Evolutionary conservation across 768 basidiomycete genomes (phyloP).

Genomic region (Lactifluus echinatus): DNA sequence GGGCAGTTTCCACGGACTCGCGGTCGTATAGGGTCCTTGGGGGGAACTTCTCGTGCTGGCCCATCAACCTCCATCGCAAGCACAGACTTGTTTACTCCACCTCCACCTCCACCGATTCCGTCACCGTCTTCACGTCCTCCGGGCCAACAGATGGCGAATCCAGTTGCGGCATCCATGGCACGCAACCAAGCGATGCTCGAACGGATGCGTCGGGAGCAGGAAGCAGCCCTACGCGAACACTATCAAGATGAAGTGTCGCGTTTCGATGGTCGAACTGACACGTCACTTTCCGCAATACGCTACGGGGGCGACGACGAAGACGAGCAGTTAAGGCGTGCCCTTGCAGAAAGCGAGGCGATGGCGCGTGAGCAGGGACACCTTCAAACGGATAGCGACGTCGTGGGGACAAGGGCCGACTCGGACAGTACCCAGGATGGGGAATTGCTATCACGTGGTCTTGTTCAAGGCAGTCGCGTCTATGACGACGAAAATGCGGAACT

Average conservation of each 20-base stretch:
- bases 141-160: constrained; percentile 21
- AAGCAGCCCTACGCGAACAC: constrained; percentile 46
- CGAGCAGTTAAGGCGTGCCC: constrained; percentile 45
- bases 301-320: constrained; percentile 43
- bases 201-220: constrained; percentile 44
- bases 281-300: constrained; percentile 11
- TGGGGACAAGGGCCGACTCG: constrained; percentile 11
- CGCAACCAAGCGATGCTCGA: constrained; percentile 24
- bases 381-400: constrained; percentile 18
- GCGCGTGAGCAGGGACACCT: constrained; percentile 28
- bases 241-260: constrained; percentile 29
- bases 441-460: neutral
- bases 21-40: neutral
- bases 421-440: neutral
- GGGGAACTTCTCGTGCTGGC: neutral
- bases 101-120: constrained; percentile 26
- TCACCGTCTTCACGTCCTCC: constrained; percentile 22
- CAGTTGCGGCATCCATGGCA: constrained; percentile 11
- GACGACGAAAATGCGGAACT: constrained; percentile 85
- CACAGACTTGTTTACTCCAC: constrained; percentile 18
- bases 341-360: constrained; percentile 51
- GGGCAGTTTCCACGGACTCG: neutral
- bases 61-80: neutral
- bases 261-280: constrained; percentile 15
- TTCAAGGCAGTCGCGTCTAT: constrained; percentile 39